These are phyloP conservation scores for Acacia confusa DNA, from an alignment of 306 rosid species.

Conservation along the genomic window DNA sequence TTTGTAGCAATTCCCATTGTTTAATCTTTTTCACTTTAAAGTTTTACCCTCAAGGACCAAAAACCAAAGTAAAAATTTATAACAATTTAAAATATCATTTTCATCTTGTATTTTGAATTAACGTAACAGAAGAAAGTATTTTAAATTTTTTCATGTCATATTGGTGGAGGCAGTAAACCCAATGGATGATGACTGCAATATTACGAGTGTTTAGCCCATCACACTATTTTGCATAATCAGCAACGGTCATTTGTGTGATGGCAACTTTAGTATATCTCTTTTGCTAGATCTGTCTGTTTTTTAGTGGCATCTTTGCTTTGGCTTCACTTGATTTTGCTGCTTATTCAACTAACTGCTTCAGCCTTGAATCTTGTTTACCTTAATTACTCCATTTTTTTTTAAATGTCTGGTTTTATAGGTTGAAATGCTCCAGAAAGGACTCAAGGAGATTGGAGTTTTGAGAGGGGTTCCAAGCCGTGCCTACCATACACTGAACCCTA, in stretches of 20 bases:
- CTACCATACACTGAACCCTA: constrained; percentile 87
- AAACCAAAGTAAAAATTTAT: too few species aligned
- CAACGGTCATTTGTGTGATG: constrained; percentile 14
- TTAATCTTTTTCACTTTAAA: neutral
- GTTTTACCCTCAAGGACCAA: neutral
- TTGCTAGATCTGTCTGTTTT: constrained; percentile 18
- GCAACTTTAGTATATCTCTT: neutral
- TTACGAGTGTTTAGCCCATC: neutral
- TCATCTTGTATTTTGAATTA: too few species aligned
- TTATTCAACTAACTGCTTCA: constrained; percentile 21
- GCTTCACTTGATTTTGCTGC: constrained; percentile 8
- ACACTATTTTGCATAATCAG: neutral
- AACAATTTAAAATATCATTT: neutral
- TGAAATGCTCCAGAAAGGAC: constrained; percentile 76
- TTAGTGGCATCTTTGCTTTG: constrained; percentile 21
- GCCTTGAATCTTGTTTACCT: constrained; percentile 18
- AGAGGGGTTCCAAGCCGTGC: constrained; percentile 49
- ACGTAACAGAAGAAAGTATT: neutral
- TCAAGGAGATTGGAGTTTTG: constrained; percentile 78
- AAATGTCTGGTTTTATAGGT: constrained; percentile 52
- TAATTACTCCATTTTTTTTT: constrained; percentile 9
- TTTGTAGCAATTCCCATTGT: constrained; percentile 5
- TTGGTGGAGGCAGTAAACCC: neutral
- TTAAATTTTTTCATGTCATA: neutral
- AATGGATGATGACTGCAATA: constrained; percentile 2